These are phyloP conservation scores for Lachnellula arida DNA, from an alignment of 2,329 filamentous ascomycete genomes.

Conservation along the genomic window DNA sequence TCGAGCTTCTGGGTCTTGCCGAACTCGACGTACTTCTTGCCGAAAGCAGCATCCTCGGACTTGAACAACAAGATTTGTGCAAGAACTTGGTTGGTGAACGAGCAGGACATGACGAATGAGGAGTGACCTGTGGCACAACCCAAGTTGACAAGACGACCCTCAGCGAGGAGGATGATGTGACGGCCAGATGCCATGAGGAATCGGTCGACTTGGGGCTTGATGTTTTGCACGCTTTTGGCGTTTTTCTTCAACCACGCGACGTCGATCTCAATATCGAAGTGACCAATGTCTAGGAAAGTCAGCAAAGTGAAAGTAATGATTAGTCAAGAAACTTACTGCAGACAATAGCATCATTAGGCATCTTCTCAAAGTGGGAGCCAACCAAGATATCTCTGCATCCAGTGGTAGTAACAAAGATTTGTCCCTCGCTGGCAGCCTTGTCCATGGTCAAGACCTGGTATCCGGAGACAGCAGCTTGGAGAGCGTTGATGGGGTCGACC, in stretches of 20 bases:
- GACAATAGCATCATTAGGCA: slow-evolving; percentile 97
- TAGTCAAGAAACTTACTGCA: slow-evolving; percentile 63
- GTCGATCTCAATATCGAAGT: slow-evolving; percentile 99
- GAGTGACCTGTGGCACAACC: slow-evolving; percentile 99
- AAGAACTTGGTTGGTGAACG: slow-evolving; percentile 99
- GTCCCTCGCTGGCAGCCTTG: slow-evolving; percentile 79
- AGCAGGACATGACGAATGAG: slow-evolving; percentile 99
- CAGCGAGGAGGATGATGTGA: slow-evolving; percentile 97
- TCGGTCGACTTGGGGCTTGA: slow-evolving; percentile 99
- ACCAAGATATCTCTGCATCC: slow-evolving; percentile 97
- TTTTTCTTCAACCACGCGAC: slow-evolving; percentile 99
- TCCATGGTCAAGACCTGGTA: slow-evolving; percentile 98
- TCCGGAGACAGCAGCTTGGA: slow-evolving; percentile 95
- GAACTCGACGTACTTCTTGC: slow-evolving; percentile 94
- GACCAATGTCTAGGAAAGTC: slow-evolving; percentile 71
- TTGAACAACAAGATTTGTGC: slow-evolving; percentile 99
- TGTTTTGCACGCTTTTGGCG: slow-evolving; percentile 88
- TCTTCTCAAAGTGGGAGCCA: slow-evolving; percentile 86
- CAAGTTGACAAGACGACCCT: slow-evolving; percentile 98
- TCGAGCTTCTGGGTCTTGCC: slow-evolving; percentile 87
- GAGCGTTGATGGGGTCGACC: slow-evolving; percentile 98
- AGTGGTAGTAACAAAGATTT: slow-evolving; percentile 99
- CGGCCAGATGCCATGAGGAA: slow-evolving; percentile 90
- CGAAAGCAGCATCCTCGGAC: slow-evolving; percentile 79
- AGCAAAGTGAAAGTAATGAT: slow-evolving; percentile 11